These are phyloP conservation scores for Cornus florida DNA, from an alignment of 148 eudicot genomes.

Conservation along the genomic window DNA sequence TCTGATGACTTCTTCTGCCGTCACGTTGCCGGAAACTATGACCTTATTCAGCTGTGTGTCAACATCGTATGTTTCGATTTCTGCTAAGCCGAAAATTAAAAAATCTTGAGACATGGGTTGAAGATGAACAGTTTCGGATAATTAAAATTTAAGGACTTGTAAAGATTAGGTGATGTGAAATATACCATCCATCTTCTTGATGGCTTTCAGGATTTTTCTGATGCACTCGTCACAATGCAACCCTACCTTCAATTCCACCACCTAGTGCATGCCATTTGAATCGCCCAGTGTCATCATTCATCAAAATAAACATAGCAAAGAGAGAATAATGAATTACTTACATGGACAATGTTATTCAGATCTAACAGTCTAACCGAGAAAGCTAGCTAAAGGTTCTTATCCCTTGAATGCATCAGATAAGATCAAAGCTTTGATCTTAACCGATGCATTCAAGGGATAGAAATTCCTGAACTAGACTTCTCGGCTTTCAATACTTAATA, in stretches of 20 bases:
- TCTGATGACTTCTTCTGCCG: constrained; percentile 61
- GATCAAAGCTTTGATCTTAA: no score
- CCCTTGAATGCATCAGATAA: no score
- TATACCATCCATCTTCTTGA: constrained; percentile 87
- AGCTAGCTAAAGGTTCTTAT: no score
- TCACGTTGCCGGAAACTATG: constrained; percentile 83
- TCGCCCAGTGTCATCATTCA: not conserved
- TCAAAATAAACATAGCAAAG: not conserved
- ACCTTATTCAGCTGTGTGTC: constrained; percentile 77
- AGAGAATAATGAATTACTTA: not conserved
- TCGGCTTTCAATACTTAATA: no score
- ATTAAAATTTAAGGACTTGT: no score
- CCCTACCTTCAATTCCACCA: constrained; percentile 90
- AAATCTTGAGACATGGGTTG: not conserved
- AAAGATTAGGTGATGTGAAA: not conserved
- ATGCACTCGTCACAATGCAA: constrained; percentile 93
- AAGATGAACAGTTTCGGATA: no score
- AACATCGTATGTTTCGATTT: constrained; percentile 78
- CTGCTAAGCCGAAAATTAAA: constrained; percentile 24
- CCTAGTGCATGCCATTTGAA: constrained; percentile 28
- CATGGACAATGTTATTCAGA: no score
- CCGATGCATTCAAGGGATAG: no score
- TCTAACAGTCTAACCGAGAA: no score
- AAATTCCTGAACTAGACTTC: no score
- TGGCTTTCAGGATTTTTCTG: constrained; percentile 89